Percentiles rank a stretch among this genome's conserved stretches.
phyloP scores from a whole-genome alignment of 352 stramenopile species.

The Pythium utonaiense region DNA sequence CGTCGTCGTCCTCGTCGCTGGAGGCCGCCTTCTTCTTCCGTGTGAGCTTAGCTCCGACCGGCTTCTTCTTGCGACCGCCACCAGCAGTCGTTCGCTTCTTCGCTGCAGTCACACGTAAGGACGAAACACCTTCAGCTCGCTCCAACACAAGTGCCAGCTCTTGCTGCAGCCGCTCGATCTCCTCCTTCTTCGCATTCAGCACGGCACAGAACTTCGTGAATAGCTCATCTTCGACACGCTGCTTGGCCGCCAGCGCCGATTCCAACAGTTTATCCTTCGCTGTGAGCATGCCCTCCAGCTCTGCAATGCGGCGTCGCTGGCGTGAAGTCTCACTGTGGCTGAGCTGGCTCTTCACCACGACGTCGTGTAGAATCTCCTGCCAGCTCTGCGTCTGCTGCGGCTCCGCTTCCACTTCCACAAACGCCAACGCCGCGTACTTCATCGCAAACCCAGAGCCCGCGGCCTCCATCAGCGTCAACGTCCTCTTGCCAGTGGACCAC shows the following conservation, averaged over 20 bases:
- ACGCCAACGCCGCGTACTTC: slow-evolving; percentile 46
- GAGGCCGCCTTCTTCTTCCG: slow-evolving; percentile 17
- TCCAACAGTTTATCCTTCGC: slow-evolving; percentile 50
- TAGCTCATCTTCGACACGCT: slow-evolving; percentile 38
- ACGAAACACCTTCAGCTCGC: not conserved
- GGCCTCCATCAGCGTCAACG: slow-evolving; percentile 51
- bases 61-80: slow-evolving; percentile 17
- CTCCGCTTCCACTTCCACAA: slow-evolving; percentile 12
- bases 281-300: slow-evolving; percentile 33
- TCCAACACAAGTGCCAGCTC: slow-evolving; percentile 23
- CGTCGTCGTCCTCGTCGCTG: slow-evolving; percentile 21
- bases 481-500: slow-evolving; percentile 30
- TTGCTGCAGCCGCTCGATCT: slow-evolving; percentile 39
- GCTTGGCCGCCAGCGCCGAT: slow-evolving; percentile 36
- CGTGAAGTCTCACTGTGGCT: slow-evolving; percentile 12
- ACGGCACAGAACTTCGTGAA: slow-evolving; percentile 46
- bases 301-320: slow-evolving; percentile 21
- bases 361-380: slow-evolving; percentile 30
- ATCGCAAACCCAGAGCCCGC: slow-evolving; percentile 35
- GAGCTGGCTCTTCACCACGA: slow-evolving; percentile 18
- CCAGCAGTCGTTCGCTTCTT: slow-evolving; percentile 12
- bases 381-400: slow-evolving; percentile 18
- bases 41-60: slow-evolving; percentile 39
- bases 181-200: slow-evolving; percentile 63
- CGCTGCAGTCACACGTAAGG: not conserved